Base-by-base conservation (phyloP, 2,329 filamentous ascomycete genomes). In the Beauveria sp. region DNA sequence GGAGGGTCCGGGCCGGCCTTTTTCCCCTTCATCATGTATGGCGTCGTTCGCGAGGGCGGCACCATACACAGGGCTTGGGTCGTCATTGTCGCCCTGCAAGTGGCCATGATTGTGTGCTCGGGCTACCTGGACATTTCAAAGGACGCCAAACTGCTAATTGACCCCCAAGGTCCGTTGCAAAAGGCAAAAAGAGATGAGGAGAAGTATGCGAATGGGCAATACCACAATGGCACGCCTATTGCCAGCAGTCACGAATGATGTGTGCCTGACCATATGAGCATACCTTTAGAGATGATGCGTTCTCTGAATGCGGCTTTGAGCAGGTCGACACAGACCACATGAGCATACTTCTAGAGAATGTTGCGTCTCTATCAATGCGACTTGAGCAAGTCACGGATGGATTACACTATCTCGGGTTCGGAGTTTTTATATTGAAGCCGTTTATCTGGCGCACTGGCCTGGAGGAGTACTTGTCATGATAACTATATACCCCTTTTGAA, bases 1-100 rank as follows among this genome's bases (percentile, higher is more conserved):
- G 89, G 87, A 55, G 88, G 86, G 1, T 86, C 83, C 1, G 89
- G 90, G 2, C 88, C 90, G 12, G 88, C 86, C 1, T 84, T 87
- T 61, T 89, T 91, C 68, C 89, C 90, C 0, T 90, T 90, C 40
- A 80, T 92, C 58, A 81, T 91, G 63, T 91, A 89, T 63, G 87
- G 78, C 52, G 87, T 90, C 46, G 79, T 87, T 24, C 78, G 83
- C 60, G 69, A 74, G 42, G 81, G 81, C n/a, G 81, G 85, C 18
- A 78, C 79, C 52, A 86, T 89, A 12, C 84, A 84, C 14, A 81
- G 81, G 40, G 84, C 86, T 0, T 89, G 89, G 70, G 74, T 84
- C 38, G 78, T 92, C 4, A 83, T 90, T 2, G 74, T 88, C 3
- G 78, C 73, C 3, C 70, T 85, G 28, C 74, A 83, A 54, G 74